Conservation (phyloP, 2,329 filamentous ascomycete species). For the Calonectria leucothoes region DNA sequence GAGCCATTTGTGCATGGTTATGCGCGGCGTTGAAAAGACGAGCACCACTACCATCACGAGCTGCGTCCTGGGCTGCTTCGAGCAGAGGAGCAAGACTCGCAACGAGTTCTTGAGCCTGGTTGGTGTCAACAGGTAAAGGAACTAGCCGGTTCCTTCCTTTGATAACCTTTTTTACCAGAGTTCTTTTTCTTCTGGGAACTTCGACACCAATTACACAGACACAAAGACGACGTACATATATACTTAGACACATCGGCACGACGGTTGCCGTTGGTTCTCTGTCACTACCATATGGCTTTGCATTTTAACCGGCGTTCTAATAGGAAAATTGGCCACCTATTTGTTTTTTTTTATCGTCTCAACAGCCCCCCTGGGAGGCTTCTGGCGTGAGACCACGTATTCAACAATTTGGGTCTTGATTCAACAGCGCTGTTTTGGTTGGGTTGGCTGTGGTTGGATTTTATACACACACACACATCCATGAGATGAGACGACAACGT, state of each 20-base stretch:
- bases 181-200: background rate
- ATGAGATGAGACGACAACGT: background rate
- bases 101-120: constrained; percentile 93
- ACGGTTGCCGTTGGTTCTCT: background rate
- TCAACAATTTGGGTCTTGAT: constrained; percentile 46
- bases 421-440: constrained; percentile 21
- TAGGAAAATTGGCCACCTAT: constrained; percentile 1
- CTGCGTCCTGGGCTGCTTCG: constrained; percentile 97
- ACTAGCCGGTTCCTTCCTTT: background rate
- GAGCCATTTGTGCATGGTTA: constrained; percentile 97
- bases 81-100: constrained; percentile 90
- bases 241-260: background rate
- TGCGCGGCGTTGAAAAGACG: constrained; percentile 97
- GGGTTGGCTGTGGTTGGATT: constrained; percentile 13
- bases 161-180: background rate
- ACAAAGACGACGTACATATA: background rate
- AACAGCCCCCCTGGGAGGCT: constrained; percentile 13
- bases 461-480: background rate
- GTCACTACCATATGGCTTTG: background rate
- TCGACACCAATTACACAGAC: background rate
- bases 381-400: constrained; percentile 42
- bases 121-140: constrained; percentile 62
- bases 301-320: constrained; percentile 17
- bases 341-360: constrained; percentile 14
- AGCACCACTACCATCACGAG: constrained; percentile 90